Percentiles rank a stretch among this genome's conserved stretches.
Evolutionary conservation across 495 filamentous ascomycete species (phyloP).

Genomic region (Annulohypoxylon nitens): DNA sequence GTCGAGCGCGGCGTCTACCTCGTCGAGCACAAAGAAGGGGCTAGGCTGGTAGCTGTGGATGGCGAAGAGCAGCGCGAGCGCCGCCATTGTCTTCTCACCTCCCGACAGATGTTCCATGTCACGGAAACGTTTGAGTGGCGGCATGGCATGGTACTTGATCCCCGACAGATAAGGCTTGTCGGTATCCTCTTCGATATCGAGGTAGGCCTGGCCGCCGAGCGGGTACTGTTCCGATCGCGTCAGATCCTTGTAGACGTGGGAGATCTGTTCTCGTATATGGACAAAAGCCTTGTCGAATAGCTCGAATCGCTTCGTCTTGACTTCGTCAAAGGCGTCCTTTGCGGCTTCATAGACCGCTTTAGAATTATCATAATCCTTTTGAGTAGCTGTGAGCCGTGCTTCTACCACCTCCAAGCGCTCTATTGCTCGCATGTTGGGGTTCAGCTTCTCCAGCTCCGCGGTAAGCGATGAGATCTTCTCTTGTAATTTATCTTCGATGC

Average conservation of each 20-base stretch:
- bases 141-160: constrained; percentile 99
- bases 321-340: constrained; percentile 82
- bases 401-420: constrained; percentile 91
- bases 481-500: constrained; percentile 80
- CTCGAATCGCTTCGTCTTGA: constrained; percentile 86
- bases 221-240: constrained; percentile 87
- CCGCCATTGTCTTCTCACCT: constrained; percentile 99
- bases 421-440: constrained; percentile 94
- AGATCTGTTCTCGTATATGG: constrained; percentile 96
- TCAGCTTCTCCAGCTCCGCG: constrained; percentile 87
- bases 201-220: constrained; percentile 92
- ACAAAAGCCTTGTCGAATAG: constrained; percentile 94
- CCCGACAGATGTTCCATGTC: constrained; percentile 99
- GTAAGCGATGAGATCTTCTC: constrained; percentile 81
- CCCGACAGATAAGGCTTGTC: constrained; percentile 90
- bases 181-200: constrained; percentile 90
- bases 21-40: constrained; percentile 98
- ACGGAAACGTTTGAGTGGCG: constrained; percentile 96
- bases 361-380: constrained; percentile 89
- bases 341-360: constrained; percentile 77
- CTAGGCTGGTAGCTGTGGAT: constrained; percentile 94
- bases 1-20: constrained; percentile 97
- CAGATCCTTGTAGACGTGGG: constrained; percentile 92
- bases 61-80: constrained; percentile 93
- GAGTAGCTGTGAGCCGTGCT: constrained; percentile 83